These are phyloP conservation scores for Gossypium bickii DNA, from an alignment of 345 rosid species.

Conservation along the genomic window DNA sequence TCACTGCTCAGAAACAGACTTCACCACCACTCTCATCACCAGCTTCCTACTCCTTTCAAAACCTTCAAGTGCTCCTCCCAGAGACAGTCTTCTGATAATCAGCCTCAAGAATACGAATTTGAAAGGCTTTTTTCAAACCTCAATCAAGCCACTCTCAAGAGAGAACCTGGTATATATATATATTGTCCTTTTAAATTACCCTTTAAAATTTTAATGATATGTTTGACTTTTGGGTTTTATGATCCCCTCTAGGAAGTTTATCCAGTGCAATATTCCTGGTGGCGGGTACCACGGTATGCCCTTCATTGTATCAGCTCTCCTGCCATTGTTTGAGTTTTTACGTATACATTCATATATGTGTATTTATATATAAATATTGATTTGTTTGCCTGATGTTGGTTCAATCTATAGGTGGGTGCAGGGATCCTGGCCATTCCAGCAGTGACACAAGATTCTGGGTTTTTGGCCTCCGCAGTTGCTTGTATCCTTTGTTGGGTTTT, in stretches of 20 bases:
- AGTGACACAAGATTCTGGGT: conserved; percentile 85
- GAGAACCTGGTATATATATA: conserved; percentile 60
- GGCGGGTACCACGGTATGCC: conserved; percentile 77
- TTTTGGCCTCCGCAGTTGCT: conserved; percentile 72
- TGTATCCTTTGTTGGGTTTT: conserved; percentile 35
- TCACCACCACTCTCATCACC: neutral
- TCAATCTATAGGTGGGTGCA: conserved; percentile 66
- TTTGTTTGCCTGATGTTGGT: neutral
- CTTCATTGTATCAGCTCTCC: neutral
- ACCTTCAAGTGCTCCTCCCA: conserved; percentile 39
- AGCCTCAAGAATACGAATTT: conserved; percentile 31
- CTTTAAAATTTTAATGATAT: neutral
- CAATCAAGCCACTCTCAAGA: conserved; percentile 61
- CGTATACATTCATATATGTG: neutral
- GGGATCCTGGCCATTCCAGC: conserved; percentile 95
- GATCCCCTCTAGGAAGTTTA: conserved; percentile 54
- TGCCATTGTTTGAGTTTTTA: conserved; percentile 6
- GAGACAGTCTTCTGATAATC: conserved; percentile 27
- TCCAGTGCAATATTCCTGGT: conserved; percentile 77
- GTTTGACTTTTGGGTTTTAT: neutral
- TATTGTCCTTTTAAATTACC: no score
- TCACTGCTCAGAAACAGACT: neutral
- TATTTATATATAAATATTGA: neutral
- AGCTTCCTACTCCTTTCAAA: neutral
- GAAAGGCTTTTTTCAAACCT: conserved; percentile 91